Percentiles rank a stretch among this genome's conserved stretches.
Evolutionary conservation across 495 filamentous ascomycete species (phyloP).

Genomic region (Lophiostoma macrostomum): DNA sequence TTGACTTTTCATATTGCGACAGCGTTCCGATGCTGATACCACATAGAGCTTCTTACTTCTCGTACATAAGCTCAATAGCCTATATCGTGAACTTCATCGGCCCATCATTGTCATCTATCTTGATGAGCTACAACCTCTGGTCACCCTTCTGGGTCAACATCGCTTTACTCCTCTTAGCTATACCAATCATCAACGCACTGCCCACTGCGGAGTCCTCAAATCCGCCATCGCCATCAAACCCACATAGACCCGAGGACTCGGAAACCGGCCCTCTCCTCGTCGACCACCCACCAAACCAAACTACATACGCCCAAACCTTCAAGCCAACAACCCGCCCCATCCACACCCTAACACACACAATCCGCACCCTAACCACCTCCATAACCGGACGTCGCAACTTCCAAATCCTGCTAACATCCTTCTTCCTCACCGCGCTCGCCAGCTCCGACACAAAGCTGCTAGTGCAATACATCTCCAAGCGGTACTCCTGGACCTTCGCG

Average conservation of each 20-base stretch:
- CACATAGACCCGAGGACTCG: neutral
- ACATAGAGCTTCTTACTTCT: conserved; percentile 27
- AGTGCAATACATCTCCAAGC: conserved; percentile 33
- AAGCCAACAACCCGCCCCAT: conserved; percentile 1
- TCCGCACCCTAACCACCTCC: conserved; percentile 2
- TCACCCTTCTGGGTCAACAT: conserved; percentile 30
- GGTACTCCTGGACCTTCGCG: conserved; percentile 34
- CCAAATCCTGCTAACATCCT: conserved; percentile 26
- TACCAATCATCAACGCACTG: conserved; percentile 19
- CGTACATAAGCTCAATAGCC: conserved; percentile 27
- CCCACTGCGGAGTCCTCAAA: conserved; percentile 6
- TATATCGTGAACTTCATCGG: conserved; percentile 29
- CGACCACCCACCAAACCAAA: conserved; percentile 1
- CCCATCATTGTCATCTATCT: conserved; percentile 29
- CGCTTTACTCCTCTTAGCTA: conserved; percentile 17
- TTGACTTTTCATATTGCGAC: too few species aligned
- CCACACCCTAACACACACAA: conserved; percentile 8
- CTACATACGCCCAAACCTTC: conserved; percentile 21
- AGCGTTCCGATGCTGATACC: too few species aligned
- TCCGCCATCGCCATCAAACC: neutral
- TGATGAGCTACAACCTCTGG: conserved; percentile 32
- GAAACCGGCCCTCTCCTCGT: conserved; percentile 23
- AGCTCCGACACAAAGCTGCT: conserved; percentile 32
- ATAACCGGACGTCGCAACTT: conserved; percentile 29
- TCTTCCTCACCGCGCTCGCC: conserved; percentile 30